Base-by-base conservation (phyloP, 2,329 filamentous ascomycete genomes). In the Blastomyces silverae region DNA sequence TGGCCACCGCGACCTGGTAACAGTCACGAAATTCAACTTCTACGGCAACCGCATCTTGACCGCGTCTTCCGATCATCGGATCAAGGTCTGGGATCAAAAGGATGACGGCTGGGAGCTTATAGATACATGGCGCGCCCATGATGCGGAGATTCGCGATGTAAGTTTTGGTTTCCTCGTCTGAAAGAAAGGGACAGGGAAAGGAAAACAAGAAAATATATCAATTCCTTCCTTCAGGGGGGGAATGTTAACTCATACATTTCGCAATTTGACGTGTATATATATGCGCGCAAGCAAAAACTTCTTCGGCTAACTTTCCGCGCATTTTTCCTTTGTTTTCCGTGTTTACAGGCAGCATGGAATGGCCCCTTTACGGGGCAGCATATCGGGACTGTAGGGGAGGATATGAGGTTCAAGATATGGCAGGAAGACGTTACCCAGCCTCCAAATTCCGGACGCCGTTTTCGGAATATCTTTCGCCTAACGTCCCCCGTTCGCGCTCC, bases 21-120 rank as follows among this genome's bases (percentile, higher is more conserved):
- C 92, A 69, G 89, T 91, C 64, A 87, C 93, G 67, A 89, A 91
- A 69, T 96, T 95, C 83, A 97, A 97, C 77, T 88, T 87, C 69
- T 96, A 96, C 76, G 93, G 92, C 70, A 92, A 91, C 71, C 90
- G 92, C 70, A 92, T 93, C 81, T 90, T 92, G 53, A 94, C 92
- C 2, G 92, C 91, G 44, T 94, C 91, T 22, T 90, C 93, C 22
- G 93, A 97, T 76, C 93, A 96, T 76, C 91, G 89, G 75, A 89
- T 97, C 72, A 91, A 92, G 74, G 89, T 97, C 67, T 97, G 93
- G 84, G 89, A 94, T 73, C 87, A 84, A 65, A 82, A 87, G 69
- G 89, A 91, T 70, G 86, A 87, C 53, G 81, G 85, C 65, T 96
- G 92, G 91, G 83, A 85, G 62, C 79, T 94, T 48, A 89, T 87